Percentiles rank a stretch among this genome's conserved stretches.
These are phyloP conservation scores for Vigna unguiculata DNA, from an alignment of 306 rosid genomes.

Conservation along the genomic window DNA sequence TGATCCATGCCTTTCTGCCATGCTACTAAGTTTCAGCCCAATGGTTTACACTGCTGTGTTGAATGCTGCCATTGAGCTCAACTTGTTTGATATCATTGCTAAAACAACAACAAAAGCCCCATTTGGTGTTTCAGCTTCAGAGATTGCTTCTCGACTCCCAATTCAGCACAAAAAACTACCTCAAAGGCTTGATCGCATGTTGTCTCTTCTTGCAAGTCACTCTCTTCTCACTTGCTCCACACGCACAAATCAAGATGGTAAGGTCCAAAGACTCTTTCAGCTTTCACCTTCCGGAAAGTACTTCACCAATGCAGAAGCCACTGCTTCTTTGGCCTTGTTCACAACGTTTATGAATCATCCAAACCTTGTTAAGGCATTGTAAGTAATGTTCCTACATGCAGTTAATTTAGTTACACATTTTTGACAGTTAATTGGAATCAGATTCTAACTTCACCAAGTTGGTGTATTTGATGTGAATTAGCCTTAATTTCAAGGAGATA, in stretches of 20 bases:
- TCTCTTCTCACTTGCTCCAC: conserved; percentile 42
- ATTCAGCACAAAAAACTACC: conserved; percentile 14
- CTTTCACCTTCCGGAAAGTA: conserved; percentile 37
- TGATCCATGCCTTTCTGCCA: conserved; percentile 36
- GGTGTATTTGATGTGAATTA: not conserved
- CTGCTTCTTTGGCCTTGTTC: not conserved
- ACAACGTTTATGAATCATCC: not conserved
- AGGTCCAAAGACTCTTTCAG: conserved; percentile 26
- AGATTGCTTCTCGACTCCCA: conserved; percentile 38
- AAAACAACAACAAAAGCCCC: not conserved
- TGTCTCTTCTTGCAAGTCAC: conserved; percentile 38
- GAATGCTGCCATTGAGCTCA: conserved; percentile 36
- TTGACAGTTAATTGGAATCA: not conserved
- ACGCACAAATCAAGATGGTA: not conserved
- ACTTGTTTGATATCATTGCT: conserved; percentile 40
- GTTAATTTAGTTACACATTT: no score
- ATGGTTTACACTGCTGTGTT: conserved; percentile 18
- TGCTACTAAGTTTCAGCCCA: conserved; percentile 15
- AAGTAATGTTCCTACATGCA: not conserved
- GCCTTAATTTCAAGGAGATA: conserved; percentile 44
- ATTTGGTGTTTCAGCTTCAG: conserved; percentile 29
- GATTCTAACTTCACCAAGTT: not conserved
- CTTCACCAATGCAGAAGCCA: conserved; percentile 18
- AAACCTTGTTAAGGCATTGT: not conserved
- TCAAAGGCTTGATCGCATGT: conserved; percentile 40